These are phyloP conservation scores for Endoconidiophora laricicola DNA, from an alignment of 2,329 filamentous ascomycete species.

Conservation along the genomic window DNA sequence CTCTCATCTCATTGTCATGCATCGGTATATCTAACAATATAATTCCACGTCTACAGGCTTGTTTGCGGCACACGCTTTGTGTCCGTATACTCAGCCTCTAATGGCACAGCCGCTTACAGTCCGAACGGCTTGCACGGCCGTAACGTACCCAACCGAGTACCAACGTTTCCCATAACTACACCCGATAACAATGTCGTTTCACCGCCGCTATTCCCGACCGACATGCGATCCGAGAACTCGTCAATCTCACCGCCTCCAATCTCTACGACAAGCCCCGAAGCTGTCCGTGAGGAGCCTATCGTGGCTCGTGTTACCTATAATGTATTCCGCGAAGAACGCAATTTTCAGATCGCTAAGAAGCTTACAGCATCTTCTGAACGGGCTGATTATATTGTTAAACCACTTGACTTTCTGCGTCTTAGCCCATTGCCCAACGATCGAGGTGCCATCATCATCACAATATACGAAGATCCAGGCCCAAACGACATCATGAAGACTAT, in stretches of 20 bases:
- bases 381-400: constrained; percentile 60
- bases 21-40: background rate
- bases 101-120: constrained; percentile 22
- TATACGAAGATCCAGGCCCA: constrained; percentile 62
- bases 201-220: constrained; percentile 18
- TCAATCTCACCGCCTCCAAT: constrained; percentile 21
- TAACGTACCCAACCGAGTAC: constrained; percentile 22
- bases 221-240: constrained; percentile 25
- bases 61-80: constrained; percentile 44
- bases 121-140: constrained; percentile 27
- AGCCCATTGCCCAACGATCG: constrained; percentile 52
- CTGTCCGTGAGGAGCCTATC: constrained; percentile 42
- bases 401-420: constrained; percentile 63
- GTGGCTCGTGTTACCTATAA: constrained; percentile 73
- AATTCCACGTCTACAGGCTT: constrained; percentile 30
- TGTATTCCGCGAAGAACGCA: constrained; percentile 66
- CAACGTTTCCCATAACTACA: constrained; percentile 6
- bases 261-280: constrained; percentile 18
- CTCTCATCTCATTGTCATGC: background rate
- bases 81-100: constrained; percentile 28
- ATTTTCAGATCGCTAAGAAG: constrained; percentile 66
- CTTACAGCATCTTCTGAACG: constrained; percentile 57
- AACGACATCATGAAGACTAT: constrained; percentile 58
- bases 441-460: constrained; percentile 55
- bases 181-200: constrained; percentile 18